Evolutionary conservation across 306 rosid species (phyloP), one percentile per base, ranked within the genome.

Genomic region (Rosa multiflora): DNA sequence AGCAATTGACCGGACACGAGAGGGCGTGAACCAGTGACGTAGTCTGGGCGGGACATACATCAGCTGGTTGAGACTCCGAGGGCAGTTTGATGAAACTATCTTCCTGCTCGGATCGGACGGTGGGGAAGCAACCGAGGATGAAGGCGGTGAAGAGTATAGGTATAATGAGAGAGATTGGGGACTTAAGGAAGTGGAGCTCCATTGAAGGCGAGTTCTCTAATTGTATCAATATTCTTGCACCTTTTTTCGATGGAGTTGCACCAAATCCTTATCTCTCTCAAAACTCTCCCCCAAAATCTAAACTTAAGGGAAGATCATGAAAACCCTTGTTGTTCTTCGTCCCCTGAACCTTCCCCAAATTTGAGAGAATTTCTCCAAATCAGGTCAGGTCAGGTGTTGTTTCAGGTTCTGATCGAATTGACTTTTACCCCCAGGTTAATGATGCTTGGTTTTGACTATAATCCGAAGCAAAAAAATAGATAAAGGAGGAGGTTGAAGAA

Each of bases 1-100:
- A 94, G 79, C 99, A 94, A 9, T 80, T 91, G 0, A 92, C 91
- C 4, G 99, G 99, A 49, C 99, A 94, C 26, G 84, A 82, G 93
- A 94, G 29, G 81, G 77, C 3, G 84, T 0, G 10, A 83, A 83
- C 23, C 69, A 77, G n/a, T 20, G 70, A 81, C 79, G 7, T 35
- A 0, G n/a, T 4, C 3, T 74, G 9, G 5, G 12, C 84, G 14
- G 81, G 63, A 68, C 98, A 94, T 64, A 79, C 75, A 48, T 86
- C 86, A 12, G 23, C 59, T 4, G 72, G 68, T 4, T 67, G 81
- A 37, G 75, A 53, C 39, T 83, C 84, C 10, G 88, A 89, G 1
- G 91, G 94, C 32, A 89, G 75, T 9, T 79, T 86, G 72, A 87
- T 62, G 76, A 59, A 58, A 58, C 14, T 9, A 2, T 29, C 14